A percentile compares a stretch with the other conserved stretches of the same genome.
Conservation (phyloP, 768 basidiomycete species). For the Suillus luteus region DNA sequence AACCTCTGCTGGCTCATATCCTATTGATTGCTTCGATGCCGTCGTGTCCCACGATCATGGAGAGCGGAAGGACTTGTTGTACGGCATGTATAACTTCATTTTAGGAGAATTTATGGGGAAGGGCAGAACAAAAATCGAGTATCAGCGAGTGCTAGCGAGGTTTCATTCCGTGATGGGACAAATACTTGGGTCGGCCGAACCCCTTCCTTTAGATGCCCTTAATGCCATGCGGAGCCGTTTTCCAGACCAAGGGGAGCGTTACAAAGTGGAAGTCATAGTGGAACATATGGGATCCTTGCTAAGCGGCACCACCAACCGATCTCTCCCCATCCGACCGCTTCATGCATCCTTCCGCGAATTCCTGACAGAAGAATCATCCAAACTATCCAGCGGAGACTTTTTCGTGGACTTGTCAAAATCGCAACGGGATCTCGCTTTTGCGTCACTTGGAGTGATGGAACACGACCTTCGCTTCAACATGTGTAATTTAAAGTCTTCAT, state of each 20-base stretch:
- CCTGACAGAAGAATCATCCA: constrained; percentile 13
- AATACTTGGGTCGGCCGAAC: constrained; percentile 2
- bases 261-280: not conserved
- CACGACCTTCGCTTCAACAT: constrained; percentile 37
- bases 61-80: not conserved
- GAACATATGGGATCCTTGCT: constrained; percentile 10
- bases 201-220: not conserved
- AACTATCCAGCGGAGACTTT: constrained; percentile 16
- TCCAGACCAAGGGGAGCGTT: not conserved
- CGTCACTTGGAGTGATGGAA: constrained; percentile 31
- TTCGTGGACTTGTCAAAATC: not conserved
- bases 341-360: constrained; percentile 34
- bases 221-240: not conserved
- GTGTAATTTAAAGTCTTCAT: constrained; percentile 33
- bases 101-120: no score
- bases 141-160: not conserved
- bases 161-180: constrained; percentile 11
- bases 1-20: not conserved
- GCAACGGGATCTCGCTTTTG: constrained; percentile 7
- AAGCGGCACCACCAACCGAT: not conserved
- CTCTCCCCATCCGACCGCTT: constrained; percentile 17
- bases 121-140: not conserved
- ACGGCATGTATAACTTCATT: not conserved
- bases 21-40: not conserved
- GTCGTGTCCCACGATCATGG: not conserved